Evolutionary conservation across 2,329 filamentous ascomycete genomes (phyloP).

Genomic region (Botryotinia narcissicola): DNA sequence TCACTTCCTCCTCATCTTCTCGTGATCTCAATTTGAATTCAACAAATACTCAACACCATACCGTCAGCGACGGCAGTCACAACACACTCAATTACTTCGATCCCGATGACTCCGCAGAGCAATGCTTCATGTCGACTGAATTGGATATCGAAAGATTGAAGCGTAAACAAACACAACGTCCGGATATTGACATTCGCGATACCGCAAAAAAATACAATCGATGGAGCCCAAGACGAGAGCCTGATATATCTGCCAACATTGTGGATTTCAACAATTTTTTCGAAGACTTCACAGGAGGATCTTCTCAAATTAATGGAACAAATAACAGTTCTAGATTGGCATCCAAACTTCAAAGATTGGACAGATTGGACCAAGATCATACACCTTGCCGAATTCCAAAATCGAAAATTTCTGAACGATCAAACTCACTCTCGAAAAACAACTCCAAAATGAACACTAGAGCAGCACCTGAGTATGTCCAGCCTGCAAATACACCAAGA

Average conservation of each 20-base stretch:
- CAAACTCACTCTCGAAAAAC: constrained; percentile 3
- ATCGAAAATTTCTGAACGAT: constrained; percentile 7
- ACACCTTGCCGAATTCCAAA: constrained; percentile 1
- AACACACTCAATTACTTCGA: constrained; percentile 3
- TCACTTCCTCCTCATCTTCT: constrained; percentile 2
- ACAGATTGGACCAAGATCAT: constrained; percentile 30
- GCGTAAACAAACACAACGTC: constrained; percentile 25
- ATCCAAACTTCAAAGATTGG: constrained; percentile 27
- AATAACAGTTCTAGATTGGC: constrained; percentile 9
- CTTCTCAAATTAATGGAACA: constrained; percentile 25
- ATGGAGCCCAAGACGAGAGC: constrained; percentile 33
- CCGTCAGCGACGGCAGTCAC: neutral
- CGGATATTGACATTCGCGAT: constrained; percentile 33
- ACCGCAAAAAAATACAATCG: constrained; percentile 39
- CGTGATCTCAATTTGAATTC: constrained; percentile 1
- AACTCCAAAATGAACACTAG: constrained; percentile 6
- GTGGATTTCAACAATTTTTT: constrained; percentile 47
- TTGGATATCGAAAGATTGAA: constrained; percentile 11
- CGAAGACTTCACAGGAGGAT: constrained; percentile 47
- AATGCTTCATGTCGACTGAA: constrained; percentile 11
- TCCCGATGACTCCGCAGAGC: constrained; percentile 11
- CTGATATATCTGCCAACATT: constrained; percentile 43
- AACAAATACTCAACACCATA: constrained; percentile 17
- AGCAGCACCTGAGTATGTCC: constrained; percentile 3
- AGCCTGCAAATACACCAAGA: constrained; percentile 16